Base-by-base conservation (phyloP, 768 basidiomycete genomes). In the Hygrocybe punicea region DNA sequence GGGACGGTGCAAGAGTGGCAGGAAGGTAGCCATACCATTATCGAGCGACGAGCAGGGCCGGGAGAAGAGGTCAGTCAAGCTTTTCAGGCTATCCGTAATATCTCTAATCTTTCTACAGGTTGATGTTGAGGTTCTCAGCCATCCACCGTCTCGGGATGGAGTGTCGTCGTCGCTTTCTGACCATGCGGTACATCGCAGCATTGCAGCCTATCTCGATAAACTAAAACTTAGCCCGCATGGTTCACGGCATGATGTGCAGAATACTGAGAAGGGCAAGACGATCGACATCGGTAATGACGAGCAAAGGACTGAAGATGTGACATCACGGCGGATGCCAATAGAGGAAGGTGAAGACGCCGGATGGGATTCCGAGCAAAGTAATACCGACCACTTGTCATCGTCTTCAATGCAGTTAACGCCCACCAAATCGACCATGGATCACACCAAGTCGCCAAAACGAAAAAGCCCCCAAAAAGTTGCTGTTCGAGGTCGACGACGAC, bases 11-110 rank as follows among this genome's bases (percentile, higher is more conserved):
- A 75, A 23, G 86, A 89, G 63, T 93, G 88, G 85, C 76, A 78
- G 65, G 89, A 93, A 65, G 89, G 89, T 2, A 76, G 80, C 29
- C 81, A 87, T 66, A 76, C 76, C 33, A 68, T 93, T 45, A 74
- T 91, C 29, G 91, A 93, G 65, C 73, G 80, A 36, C 78, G 80
- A 9, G 65, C 62, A 4, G 81, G 81, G 1, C 81, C 81, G 4
- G 85, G 84, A 21, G 82, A 84, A 56, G 89, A 90, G 74, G 89
- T 90, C 55, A n/a, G 81, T 66, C 51, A 40, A 37, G 9, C 6
- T 7, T 3, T 46, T 36, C 16, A 46, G 17, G n/a, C 2, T 40
- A 35, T 33, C 13, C 17, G 3, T 44, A 21, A 17, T 33, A 6
- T 33, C 25, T 45, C n/a, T 33, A 25, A 25, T 21, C n/a, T 50